phyloP scores from a whole-genome alignment of 768 basidiomycete species.

The Boletus insuetus region DNA sequence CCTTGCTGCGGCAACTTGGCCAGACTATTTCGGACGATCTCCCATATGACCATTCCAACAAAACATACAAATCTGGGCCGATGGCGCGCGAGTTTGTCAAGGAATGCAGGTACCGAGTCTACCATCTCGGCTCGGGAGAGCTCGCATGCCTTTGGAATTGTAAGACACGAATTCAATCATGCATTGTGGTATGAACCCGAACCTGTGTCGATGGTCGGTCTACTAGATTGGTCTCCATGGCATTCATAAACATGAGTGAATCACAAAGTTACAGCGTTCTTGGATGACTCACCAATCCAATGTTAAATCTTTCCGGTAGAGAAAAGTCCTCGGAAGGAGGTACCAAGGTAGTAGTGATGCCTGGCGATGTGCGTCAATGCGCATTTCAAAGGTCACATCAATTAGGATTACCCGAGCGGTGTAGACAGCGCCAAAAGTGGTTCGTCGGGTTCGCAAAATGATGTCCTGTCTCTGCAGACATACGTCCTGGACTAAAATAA shows the following conservation, averaged over 20 bases:
- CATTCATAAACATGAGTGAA: background rate
- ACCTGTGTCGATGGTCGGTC: conserved; percentile 67
- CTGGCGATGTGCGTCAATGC: conserved; percentile 31
- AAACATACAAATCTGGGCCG: conserved; percentile 73
- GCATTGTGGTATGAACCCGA: conserved; percentile 1
- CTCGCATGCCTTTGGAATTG: conserved; percentile 46
- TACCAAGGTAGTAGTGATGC: conserved; percentile 53
- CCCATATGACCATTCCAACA: conserved; percentile 72
- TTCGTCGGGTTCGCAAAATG: conserved; percentile 81
- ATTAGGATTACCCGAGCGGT: conserved; percentile 51
- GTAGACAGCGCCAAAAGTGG: conserved; percentile 77
- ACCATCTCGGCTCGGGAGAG: conserved; percentile 51
- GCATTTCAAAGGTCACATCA: background rate
- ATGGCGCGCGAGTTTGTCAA: conserved; percentile 54
- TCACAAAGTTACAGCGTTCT: background rate
- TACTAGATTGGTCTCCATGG: conserved; percentile 68
- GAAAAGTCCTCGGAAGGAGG: conserved; percentile 57
- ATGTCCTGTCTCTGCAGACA: conserved; percentile 67
- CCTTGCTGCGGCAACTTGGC: conserved; percentile 25
- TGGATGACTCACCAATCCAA: conserved; percentile 58
- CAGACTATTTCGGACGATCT: conserved; percentile 34
- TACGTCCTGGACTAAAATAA: conserved; percentile 55
- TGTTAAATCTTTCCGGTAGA: conserved; percentile 53
- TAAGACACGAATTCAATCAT: background rate
- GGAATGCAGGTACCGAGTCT: conserved; percentile 52